Base-by-base conservation (phyloP, 1,139 yeast species). In the Yamadazyma pseudoaaseri region DNA sequence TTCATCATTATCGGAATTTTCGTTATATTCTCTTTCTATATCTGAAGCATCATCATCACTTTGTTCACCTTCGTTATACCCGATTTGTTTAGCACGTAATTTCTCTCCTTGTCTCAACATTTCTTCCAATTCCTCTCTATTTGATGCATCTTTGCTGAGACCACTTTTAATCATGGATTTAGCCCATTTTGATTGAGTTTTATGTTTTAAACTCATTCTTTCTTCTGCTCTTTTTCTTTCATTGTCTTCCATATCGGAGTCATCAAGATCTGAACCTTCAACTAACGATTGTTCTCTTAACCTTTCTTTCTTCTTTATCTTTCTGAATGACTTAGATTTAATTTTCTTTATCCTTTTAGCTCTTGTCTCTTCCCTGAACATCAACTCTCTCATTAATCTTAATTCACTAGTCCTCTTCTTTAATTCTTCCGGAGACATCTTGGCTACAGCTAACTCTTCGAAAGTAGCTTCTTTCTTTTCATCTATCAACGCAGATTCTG, bases 311-410 rank as follows among this genome's bases (percentile, higher is more conserved):
- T 90, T 87, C 53, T 86, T 82, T 36, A 90, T 82, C 54, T 86
- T 82, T 51, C 87, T 86, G 62, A 81, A 92, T 5, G 87, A 76
- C 60, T 90, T 94, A 29, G 97, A 87, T 60, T 92, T 92, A 61
- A 92, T 92, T 64, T 90, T 92, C 66, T 90, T 90, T 51, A 92
- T 75, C 49, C 99, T 76, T 58, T 78, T 87, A 14, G 97, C 89
- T 54, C 86, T 82, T 51, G 81, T 78, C 63, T 92, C 97, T 52
- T 92, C 97, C 52, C 97, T 76, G 62, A 89, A 92, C 95, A 92
- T 86, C 43, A 92, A 73, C 53, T 92, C 98, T 44, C 98, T 76
- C 97, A 89, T 89, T 51, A 84, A 62, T 48, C 97, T 75, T 46
- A 92, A 73, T 58, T 92, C 96, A 38, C 79, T 76, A 10, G 95